Evolutionary conservation across 1,139 yeast species (phyloP).

Genomic region (Taphrina deformans): DNA sequence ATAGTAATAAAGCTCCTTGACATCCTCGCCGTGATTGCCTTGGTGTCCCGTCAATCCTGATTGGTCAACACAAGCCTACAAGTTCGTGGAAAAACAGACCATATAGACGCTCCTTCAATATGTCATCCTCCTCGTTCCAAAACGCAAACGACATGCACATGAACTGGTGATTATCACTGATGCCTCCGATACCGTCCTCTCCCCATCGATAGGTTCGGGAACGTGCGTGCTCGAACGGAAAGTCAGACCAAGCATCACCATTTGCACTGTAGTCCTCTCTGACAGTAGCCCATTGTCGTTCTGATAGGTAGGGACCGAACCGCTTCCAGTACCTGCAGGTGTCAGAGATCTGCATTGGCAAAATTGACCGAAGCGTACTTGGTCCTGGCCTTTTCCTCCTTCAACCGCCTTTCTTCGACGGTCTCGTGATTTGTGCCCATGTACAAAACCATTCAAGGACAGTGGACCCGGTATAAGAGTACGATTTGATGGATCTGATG

Average conservation of each 20-base stretch:
- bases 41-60: slow-evolving; percentile 73
- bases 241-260: slow-evolving; percentile 93
- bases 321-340: slow-evolving; percentile 65
- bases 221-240: slow-evolving; percentile 83
- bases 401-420: slow-evolving; percentile 69
- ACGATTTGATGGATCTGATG: no score
- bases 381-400: slow-evolving; percentile 57
- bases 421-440: slow-evolving; percentile 46
- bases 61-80: neutral
- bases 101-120: slow-evolving; percentile 81
- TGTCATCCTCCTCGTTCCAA: slow-evolving; percentile 89
- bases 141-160: slow-evolving; percentile 76
- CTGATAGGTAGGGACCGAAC: slow-evolving; percentile 93
- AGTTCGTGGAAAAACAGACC: slow-evolving; percentile 49
- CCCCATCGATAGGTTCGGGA: slow-evolving; percentile 93
- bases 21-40: slow-evolving; percentile 96
- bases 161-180: slow-evolving; percentile 79
- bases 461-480: no score
- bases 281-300: slow-evolving; percentile 91
- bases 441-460: slow-evolving; percentile 43
- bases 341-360: no score
- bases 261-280: slow-evolving; percentile 81
- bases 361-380: slow-evolving; percentile 44
- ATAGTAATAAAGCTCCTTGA: slow-evolving; percentile 79
- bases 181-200: slow-evolving; percentile 94